Conservation (phyloP, 2,329 filamentous ascomycete species). For the Zalaria obscura region DNA sequence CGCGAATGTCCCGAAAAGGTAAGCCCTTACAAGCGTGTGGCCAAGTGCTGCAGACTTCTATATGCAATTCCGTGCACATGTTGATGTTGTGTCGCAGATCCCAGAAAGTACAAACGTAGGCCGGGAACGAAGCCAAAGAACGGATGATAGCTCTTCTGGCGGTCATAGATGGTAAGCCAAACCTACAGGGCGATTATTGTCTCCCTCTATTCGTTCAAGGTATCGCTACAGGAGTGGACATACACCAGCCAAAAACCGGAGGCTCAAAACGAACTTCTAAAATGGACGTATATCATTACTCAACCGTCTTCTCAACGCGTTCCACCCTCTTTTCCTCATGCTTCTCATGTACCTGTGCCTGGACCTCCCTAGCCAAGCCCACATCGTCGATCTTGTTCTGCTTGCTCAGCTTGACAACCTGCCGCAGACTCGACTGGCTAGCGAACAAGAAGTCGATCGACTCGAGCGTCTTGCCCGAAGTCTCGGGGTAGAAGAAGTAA, state of each 20-base stretch:
- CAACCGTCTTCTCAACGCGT: not conserved
- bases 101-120: constrained; percentile 52
- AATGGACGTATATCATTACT: no score
- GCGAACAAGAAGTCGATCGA: not conserved
- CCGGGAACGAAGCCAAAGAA: constrained; percentile 11
- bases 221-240: no score
- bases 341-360: not conserved
- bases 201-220: no score
- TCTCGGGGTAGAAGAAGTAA: constrained; percentile 30
- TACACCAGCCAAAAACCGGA: no score
- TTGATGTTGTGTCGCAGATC: constrained; percentile 31
- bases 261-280: no score
- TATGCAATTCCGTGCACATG: no score
- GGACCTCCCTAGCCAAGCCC: not conserved
- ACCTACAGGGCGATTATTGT: no score
- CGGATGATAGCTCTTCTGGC: not conserved
- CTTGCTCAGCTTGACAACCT: not conserved
- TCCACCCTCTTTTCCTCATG: constrained; percentile 25
- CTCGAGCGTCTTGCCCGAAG: constrained; percentile 10
- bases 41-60: no score
- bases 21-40: constrained; percentile 6
- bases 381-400: not conserved
- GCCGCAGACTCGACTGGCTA: not conserved
- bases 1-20: constrained; percentile 57
- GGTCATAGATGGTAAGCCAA: no score